Base-by-base conservation (phyloP, 2,329 filamentous ascomycete species). In the Mycogone perniciosa region DNA sequence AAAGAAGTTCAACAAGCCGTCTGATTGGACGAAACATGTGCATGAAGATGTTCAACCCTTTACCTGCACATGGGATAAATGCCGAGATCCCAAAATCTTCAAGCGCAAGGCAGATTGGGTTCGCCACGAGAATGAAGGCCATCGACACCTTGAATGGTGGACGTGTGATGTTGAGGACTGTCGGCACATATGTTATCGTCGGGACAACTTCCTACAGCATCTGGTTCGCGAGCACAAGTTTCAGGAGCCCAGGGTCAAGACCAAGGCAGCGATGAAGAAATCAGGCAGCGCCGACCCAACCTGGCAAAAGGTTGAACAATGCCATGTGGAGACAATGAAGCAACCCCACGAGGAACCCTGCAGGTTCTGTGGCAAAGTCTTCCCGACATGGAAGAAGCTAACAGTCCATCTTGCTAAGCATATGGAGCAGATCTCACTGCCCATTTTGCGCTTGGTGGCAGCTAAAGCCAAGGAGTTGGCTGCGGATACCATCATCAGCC, bases 71-170 rank as follows among this genome's bases (percentile, higher is more conserved):
- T 96, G 92, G 72, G 82, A 86, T 2, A 77, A 82, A 46, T 96
- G 91, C 64, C 79, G 80, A 7, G 89, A 95, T 44, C 84, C 88
- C 13, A 95, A 95, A 68, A 90, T 89, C 34, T 96, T 96, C 75
- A 96, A 96, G 70, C 82, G 90, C 44, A 96, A 96, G 69, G 91
- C 91, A 10, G 91, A 96, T 64, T 96, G 91, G 91, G 89, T 96
- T 26, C 81, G 91, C 31, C 91, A 96, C 62, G 91, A 96, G 65
- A 95, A 92, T 59, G 91, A 96, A 68, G 84, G 87, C 29, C 91
- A 96, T 64, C 81, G 91, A 27, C 89, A 95, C 56, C 73, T 95
- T 3, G 90, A 96, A 62, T 93, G 88, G 84, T 96, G 90, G 90
- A 84, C 79, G 5, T 96, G 91, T 64, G 83, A 88, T 54, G 80